phyloP scores from a whole-genome alignment of 139 green algal genomes.

The Medakamo hakoo region DNA sequence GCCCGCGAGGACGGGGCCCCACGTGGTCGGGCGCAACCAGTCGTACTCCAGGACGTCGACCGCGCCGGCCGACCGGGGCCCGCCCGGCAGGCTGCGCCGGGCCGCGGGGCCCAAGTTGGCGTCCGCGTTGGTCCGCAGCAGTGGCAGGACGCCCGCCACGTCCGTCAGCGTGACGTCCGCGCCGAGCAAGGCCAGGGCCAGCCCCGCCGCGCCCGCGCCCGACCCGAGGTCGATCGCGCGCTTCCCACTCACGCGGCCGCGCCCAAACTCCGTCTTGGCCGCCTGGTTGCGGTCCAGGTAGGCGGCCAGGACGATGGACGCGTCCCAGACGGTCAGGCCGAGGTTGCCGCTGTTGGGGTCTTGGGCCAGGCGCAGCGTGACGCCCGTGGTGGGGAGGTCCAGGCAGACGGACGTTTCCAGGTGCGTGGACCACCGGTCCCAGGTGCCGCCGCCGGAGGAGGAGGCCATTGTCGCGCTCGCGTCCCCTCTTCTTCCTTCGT shows the following conservation, averaged over 20 bases:
- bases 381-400: conserved; percentile 18
- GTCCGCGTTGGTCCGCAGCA: conserved; percentile 57
- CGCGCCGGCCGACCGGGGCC: conserved; percentile 15
- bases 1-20: conserved; percentile 14
- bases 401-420: no score
- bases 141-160: conserved; percentile 35
- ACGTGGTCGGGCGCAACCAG: conserved; percentile 35
- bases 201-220: conserved; percentile 57
- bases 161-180: conserved; percentile 62
- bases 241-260: conserved; percentile 42
- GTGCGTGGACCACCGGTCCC: no score
- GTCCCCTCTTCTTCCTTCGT: no score
- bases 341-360: conserved; percentile 66
- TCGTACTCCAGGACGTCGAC: conserved; percentile 54
- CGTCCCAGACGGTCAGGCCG: conserved; percentile 84
- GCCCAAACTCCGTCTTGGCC: conserved; percentile 49
- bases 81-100: conserved; percentile 5
- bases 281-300: conserved; percentile 66
- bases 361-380: conserved; percentile 40
- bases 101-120: conserved; percentile 47
- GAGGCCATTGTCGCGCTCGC: no score
- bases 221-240: conserved; percentile 65
- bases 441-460: no score
- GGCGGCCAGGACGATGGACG: conserved; percentile 79
- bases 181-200: conserved; percentile 31